Base-by-base conservation (phyloP, 2,329 filamentous ascomycete species). In the Fusarium irregulare region DNA sequence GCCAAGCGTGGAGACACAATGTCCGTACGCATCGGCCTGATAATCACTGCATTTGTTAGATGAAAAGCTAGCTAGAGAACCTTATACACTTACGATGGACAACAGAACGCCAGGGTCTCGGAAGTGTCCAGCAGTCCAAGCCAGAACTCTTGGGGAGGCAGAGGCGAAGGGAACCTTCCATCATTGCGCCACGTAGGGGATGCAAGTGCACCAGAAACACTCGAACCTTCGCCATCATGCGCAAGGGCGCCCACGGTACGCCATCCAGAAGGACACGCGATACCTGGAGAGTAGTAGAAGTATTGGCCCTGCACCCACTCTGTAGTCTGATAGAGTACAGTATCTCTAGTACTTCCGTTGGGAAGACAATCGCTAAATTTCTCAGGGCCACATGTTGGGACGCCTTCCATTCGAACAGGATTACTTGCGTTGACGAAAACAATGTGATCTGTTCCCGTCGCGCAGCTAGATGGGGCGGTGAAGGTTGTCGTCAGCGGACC, bases 261-360 rank as follows among this genome's bases (percentile, higher is more conserved):
- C 75, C 74, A 75, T 0, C 69, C 68, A 0, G 70, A 65, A 3
- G 75, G 75, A 32, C 76, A 78, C 23, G 45, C 56, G 11, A 62
- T 3, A 4, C 55, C 59, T 21, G 59, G 59, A 0, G 59, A 62
- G 25, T 21, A 51, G 14, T 62, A 62, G 1, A 12, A 3, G 25
- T 57, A 41, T 7, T 20, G 7, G 9, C 44, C 54, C n/a, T 25
- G 44, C 4, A 41, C 16, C 48, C 40, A 50, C 11, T 30, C 5
- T 0, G 45, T 57, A 6, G 44, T 49, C 23, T 57, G 44, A 1
- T 16, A 2, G 2, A 9, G 2, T 2, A 57, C 1, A 8, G 20
- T 23, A 2, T 51, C 40, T 46, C 40, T 40, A 3, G 6, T 11
- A 12, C 48, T 53, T 4, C 72, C 76, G 1, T 60, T 63, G 1